Base-by-base conservation (phyloP, 306 rosid genomes). In the Prunus mira region DNA sequence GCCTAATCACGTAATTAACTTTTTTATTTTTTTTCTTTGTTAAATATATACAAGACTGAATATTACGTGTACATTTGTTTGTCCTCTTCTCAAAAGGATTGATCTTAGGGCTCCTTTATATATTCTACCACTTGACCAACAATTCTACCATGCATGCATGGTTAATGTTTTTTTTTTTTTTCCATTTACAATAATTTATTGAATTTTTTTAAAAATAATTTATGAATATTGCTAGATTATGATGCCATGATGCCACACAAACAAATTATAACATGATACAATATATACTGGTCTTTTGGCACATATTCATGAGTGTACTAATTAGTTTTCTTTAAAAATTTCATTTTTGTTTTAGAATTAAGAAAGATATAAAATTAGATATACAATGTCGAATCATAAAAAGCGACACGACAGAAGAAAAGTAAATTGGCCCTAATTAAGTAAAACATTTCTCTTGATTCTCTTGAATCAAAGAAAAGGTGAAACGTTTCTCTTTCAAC, bases 31-130 rank as follows among this genome's bases (percentile, higher is more conserved):
- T 67, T 67, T n/a, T 12, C 65, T 9, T 51, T 2, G 52, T 63
- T 34, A 32, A 71, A 71, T 54, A 9, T 5, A 54, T 54, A 9
- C 1, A 52, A 51, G 49, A 52, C 3, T 64, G 11, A 51, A 27
- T 27, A 50, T 27, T 69, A 49, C 73, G 27, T 45, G 34, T 24
- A 46, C 3, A 1, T 17, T 70, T 51, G 12, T 34, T 51, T 51
- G 74, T 70, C 74, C 30, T 28, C 47, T 70, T 51, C 74, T 51
- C 46, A 3, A 28, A 70, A 70, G 51, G 30, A 63, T 7, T 15
- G n/a, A 47, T 12, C 38, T 47, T 3, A 17, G 20, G 67, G 4
- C 30, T 30, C 67, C 15, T 18, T 65, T 13, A 17, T 64, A 17
- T 57, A 57, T 57, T 57, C 0, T 63, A 18, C 69, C 9, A 34